phyloP scores from a whole-genome alignment of 2,329 filamentous ascomycete species.

The Seiridium unicorne region DNA sequence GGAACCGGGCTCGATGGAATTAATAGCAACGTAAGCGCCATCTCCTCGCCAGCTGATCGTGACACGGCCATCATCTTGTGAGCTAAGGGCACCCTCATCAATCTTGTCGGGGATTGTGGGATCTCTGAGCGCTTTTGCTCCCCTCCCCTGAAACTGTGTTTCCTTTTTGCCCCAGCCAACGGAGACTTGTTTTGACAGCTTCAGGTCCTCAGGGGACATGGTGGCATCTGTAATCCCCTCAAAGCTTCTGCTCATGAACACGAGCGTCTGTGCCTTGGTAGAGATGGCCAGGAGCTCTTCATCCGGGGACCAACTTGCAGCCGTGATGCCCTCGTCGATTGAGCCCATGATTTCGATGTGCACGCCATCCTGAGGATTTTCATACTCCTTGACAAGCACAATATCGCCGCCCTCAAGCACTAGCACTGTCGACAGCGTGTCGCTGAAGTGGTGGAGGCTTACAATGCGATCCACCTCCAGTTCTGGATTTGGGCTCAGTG shows the following conservation, averaged over 20 bases:
- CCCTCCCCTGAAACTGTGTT: conserved; percentile 93
- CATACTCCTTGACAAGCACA: conserved; percentile 74
- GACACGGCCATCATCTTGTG: conserved; percentile 67
- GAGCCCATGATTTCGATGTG: conserved; percentile 94
- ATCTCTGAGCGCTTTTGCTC: conserved; percentile 82
- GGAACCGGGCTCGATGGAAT: conserved; percentile 65
- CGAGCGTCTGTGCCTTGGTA: conserved; percentile 73
- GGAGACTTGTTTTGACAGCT: conserved; percentile 88
- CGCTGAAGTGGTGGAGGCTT: conserved; percentile 80
- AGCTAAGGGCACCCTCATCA: conserved; percentile 76
- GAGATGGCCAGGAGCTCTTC: conserved; percentile 85
- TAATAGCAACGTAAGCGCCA: conserved; percentile 86
- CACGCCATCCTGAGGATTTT: conserved; percentile 57
- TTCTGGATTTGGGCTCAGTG: conserved; percentile 75
- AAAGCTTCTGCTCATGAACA: conserved; percentile 92
- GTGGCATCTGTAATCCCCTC: conserved; percentile 76
- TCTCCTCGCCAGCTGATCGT: conserved; percentile 93
- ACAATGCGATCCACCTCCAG: conserved; percentile 73
- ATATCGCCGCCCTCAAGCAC: conserved; percentile 91
- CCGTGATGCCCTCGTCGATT: conserved; percentile 86
- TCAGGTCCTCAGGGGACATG: conserved; percentile 74
- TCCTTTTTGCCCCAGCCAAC: conserved; percentile 99
- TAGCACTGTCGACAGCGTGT: conserved; percentile 74
- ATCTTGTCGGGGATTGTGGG: conserved; percentile 93
- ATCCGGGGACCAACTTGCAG: conserved; percentile 91